Evolutionary conservation across 257 asterid genomes (phyloP).

Genomic region (Rhazya stricta): DNA sequence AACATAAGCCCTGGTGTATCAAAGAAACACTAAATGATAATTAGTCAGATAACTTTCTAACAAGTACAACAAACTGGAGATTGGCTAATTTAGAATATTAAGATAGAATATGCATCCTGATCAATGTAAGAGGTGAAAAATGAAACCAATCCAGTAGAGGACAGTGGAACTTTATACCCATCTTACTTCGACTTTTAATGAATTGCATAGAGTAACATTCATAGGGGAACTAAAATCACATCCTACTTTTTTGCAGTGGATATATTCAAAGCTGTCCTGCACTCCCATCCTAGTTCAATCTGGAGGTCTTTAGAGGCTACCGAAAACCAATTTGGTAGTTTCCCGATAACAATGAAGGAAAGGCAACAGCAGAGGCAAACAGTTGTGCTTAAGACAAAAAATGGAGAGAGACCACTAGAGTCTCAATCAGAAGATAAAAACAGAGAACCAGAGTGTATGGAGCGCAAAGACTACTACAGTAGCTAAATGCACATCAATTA

Average conservation of each 20-base stretch:
- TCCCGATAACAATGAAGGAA: background rate
- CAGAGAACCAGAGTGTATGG: background rate
- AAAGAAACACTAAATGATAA: conserved; percentile 76
- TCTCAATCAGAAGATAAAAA: background rate
- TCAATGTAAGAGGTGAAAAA: background rate
- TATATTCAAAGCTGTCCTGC: background rate
- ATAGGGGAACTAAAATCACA: background rate
- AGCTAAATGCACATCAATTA: background rate
- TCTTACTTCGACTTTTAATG: background rate
- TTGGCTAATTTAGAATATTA: background rate
- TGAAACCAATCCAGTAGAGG: background rate
- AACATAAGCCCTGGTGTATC: conserved; percentile 98
- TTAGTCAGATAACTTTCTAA: conserved; percentile 23
- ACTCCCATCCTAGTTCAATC: background rate
- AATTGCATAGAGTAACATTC: background rate
- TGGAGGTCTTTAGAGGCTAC: background rate
- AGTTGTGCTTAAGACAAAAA: background rate
- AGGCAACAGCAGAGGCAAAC: background rate
- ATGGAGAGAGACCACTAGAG: background rate
- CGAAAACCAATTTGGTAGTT: background rate
- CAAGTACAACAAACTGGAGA: background rate
- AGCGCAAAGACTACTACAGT: background rate
- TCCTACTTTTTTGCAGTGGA: background rate
- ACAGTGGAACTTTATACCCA: background rate
- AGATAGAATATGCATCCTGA: background rate